Percentiles rank a stretch among this genome's conserved stretches.
phyloP scores from a whole-genome alignment of 805 yeast species.

The Candida ficus region DNA sequence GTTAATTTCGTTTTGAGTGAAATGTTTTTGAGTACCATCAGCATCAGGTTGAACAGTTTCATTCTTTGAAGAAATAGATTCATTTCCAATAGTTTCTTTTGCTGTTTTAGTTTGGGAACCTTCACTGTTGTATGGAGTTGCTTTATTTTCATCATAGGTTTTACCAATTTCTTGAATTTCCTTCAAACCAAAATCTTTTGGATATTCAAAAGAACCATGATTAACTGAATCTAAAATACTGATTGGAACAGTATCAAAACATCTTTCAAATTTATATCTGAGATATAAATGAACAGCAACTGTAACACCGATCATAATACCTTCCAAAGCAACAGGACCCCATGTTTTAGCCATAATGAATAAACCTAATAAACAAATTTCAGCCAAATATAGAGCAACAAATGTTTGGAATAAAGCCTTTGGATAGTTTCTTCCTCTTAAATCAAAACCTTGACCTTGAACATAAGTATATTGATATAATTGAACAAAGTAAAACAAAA shows the following conservation, averaged over 20 bases:
- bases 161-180: slow-evolving; percentile 53
- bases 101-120: slow-evolving; percentile 16
- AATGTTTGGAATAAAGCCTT: slow-evolving; percentile 67
- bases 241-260: slow-evolving; percentile 65
- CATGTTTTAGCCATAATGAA: slow-evolving; percentile 75
- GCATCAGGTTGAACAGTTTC: slow-evolving; percentile 27
- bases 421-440: slow-evolving; percentile 71
- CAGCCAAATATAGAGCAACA: slow-evolving; percentile 66
- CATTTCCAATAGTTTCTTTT: slow-evolving; percentile 7
- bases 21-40: slow-evolving; percentile 3
- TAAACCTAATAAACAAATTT: slow-evolving; percentile 62
- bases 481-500: slow-evolving; percentile 55
- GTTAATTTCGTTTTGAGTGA: slow-evolving; percentile 24
- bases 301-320: slow-evolving; percentile 51
- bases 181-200: slow-evolving; percentile 59
- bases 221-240: slow-evolving; percentile 41
- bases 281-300: slow-evolving; percentile 54
- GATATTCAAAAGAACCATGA: slow-evolving; percentile 45
- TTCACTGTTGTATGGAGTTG: slow-evolving; percentile 22
- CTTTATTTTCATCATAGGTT: slow-evolving; percentile 21
- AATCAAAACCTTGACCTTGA: slow-evolving; percentile 47
- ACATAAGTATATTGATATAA: slow-evolving; percentile 63
- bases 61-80: slow-evolving; percentile 24
- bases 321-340: slow-evolving; percentile 73
- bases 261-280: slow-evolving; percentile 54